Conservation (phyloP, 129 eudicot species). For the Artemisia argyi region DNA sequence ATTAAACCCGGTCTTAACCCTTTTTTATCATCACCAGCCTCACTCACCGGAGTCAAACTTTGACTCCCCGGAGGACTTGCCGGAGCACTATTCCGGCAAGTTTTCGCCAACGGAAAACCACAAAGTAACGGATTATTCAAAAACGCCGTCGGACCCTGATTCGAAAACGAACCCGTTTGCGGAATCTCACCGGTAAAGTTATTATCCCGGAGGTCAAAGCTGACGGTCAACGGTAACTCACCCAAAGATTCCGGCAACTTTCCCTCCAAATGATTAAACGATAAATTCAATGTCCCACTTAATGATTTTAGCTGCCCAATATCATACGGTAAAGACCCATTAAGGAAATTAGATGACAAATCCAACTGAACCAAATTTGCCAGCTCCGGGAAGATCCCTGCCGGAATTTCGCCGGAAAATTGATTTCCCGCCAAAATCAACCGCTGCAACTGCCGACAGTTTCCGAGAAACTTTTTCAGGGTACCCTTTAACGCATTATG, state of each 20-base stretch:
- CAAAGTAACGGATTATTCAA: constrained; percentile 69
- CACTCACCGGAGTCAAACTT: constrained; percentile 30
- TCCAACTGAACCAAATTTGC: constrained; percentile 75
- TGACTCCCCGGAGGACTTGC: constrained; percentile 38
- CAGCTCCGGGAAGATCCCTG: constrained; percentile 64
- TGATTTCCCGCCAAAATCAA: constrained; percentile 59
- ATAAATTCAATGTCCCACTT: constrained; percentile 75
- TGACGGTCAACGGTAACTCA: constrained; percentile 80
- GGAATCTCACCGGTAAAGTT: constrained; percentile 81
- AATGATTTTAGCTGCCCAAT: constrained; percentile 82
- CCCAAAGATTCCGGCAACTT: constrained; percentile 75
- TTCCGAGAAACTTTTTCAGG: constrained; percentile 45
- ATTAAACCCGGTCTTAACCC: constrained; percentile 82
- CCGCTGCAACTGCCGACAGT: constrained; percentile 73
- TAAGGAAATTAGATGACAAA: constrained; percentile 56
- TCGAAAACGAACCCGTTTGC: constrained; percentile 74
- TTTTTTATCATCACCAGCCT: constrained; percentile 20
- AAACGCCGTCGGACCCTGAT: constrained; percentile 93
- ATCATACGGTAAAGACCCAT: constrained; percentile 73
- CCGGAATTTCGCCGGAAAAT: constrained; percentile 69
- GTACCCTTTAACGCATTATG: constrained; percentile 59
- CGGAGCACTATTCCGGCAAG: constrained; percentile 43
- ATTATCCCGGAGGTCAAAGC: constrained; percentile 74
- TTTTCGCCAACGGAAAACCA: constrained; percentile 76
- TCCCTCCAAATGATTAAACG: constrained; percentile 73